Base-by-base conservation (phyloP, 352 stramenopile species). In the Aphanomyces stellatus region DNA sequence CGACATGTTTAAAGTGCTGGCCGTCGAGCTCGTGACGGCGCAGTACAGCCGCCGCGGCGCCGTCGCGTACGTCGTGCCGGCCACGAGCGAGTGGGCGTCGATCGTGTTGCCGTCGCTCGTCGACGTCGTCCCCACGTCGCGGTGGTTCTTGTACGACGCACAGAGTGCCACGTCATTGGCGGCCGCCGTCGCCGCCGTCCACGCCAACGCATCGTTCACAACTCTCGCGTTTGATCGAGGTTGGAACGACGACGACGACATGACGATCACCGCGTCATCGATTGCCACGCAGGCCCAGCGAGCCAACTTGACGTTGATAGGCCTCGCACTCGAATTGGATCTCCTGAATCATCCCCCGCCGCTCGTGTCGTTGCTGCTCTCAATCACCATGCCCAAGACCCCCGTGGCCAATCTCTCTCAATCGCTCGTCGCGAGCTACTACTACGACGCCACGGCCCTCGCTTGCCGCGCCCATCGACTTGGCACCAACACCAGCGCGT, bases 211-310 rank as follows among this genome's bases (percentile, higher is more conserved):
- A 5, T 11, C 33, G 8, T 10, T 60, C 25, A 28, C 41, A 17
- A 57, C 57, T 15, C 15, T 67, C 25, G 43, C 48, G 11, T 67
- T 67, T 25, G 60, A 67, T 57, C n/a, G n/a, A n/a, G n/a, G n/a
- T n/a, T n/a, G n/a, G n/a, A n/a, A n/a, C n/a, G n/a, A n/a, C n/a
- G n/a, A n/a, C n/a, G n/a, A n/a, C n/a, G n/a, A n/a, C n/a, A n/a
- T n/a, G n/a, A 10, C 28, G 7, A 24, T 51, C 5, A 41, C 31
- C 34, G 41, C 42, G 8, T n/a, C 37, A 25, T 7, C 25, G 25
- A 34, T 57, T 57, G 49, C 33, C 19, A 8, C 27, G 25, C 5
- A 17, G 25, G 49, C 49, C 5, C 49, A 57, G 49, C 25, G 49
- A 13, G 5, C 49, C 25, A 40, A 15, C 11, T 2, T 67, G 2